phyloP scores from a whole-genome alignment of 805 yeast genomes.

The Saturnispora kantuleensis region DNA sequence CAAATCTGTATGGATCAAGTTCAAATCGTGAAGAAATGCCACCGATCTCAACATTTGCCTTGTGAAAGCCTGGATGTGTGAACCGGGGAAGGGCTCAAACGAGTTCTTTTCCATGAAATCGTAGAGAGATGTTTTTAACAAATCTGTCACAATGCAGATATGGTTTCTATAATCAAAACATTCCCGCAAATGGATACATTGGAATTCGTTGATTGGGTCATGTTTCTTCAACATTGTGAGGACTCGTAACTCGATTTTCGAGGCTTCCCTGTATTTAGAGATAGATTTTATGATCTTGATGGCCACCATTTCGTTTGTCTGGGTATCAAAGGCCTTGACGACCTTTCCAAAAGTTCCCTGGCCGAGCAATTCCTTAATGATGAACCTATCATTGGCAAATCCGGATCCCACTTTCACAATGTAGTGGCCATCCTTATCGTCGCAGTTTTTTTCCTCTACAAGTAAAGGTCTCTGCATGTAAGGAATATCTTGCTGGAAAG shows the following conservation, averaged over 20 bases:
- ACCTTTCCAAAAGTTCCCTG: slow-evolving; percentile 94
- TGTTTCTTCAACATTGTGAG: slow-evolving; percentile 60
- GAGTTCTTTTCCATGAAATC: slow-evolving; percentile 82
- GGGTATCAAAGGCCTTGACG: slow-evolving; percentile 66
- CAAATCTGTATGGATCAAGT: slow-evolving; percentile 87
- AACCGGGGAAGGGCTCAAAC: slow-evolving; percentile 86
- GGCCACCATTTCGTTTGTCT: slow-evolving; percentile 58
- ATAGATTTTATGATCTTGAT: slow-evolving; percentile 87
- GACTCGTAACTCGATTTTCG: slow-evolving; percentile 83
- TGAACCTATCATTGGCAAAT: slow-evolving; percentile 66
- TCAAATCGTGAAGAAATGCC: slow-evolving; percentile 81
- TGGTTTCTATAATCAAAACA: slow-evolving; percentile 91
- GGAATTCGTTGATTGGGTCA: slow-evolving; percentile 58
- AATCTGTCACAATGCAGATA: slow-evolving; percentile 86
- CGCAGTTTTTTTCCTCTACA: slow-evolving; percentile 29
- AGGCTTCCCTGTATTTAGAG: slow-evolving; percentile 91
- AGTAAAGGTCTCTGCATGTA: slow-evolving; percentile 6
- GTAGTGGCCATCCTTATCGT: slow-evolving; percentile 69
- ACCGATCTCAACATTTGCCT: slow-evolving; percentile 79
- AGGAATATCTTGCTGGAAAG: slow-evolving; percentile 15
- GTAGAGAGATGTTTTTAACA: slow-evolving; percentile 74
- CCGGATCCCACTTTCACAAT: slow-evolving; percentile 46
- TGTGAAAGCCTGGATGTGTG: slow-evolving; percentile 83
- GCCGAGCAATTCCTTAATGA: slow-evolving; percentile 61
- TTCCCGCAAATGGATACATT: slow-evolving; percentile 79